A percentile compares a stretch with the other conserved stretches of the same genome.
These are phyloP conservation scores for Wickerhamomyces canadensis DNA, from an alignment of 805 yeast species.

Conservation along the genomic window DNA sequence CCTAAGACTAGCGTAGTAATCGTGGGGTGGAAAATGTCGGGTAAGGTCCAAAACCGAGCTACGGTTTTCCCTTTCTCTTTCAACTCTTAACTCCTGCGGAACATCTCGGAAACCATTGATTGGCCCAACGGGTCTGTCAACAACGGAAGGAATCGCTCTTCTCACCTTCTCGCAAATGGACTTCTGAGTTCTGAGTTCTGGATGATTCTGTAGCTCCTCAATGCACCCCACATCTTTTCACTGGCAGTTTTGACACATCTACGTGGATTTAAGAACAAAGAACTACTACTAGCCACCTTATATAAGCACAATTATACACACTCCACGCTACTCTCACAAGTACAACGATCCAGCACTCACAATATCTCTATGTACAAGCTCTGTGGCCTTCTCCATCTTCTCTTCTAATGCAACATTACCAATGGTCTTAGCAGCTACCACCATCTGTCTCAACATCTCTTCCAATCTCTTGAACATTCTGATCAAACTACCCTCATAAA, in stretches of 20 bases:
- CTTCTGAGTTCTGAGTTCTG: too few species aligned
- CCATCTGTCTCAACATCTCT: slow-evolving; percentile 86
- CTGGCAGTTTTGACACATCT: background rate
- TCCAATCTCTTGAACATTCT: slow-evolving; percentile 93
- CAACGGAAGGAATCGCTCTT: too few species aligned
- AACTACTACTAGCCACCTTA: too few species aligned
- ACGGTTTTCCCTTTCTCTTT: too few species aligned
- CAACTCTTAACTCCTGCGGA: too few species aligned
- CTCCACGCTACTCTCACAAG: slow-evolving; percentile 25
- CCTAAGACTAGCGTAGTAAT: background rate
- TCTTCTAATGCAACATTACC: slow-evolving; percentile 83
- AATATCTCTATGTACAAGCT: slow-evolving; percentile 88
- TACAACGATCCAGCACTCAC: slow-evolving; percentile 96
- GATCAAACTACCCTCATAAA: slow-evolving; percentile 93
- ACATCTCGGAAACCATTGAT: too few species aligned
- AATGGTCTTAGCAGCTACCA: slow-evolving; percentile 87
- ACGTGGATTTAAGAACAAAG: background rate
- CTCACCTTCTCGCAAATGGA: too few species aligned
- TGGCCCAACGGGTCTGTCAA: too few species aligned
- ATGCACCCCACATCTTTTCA: slow-evolving; percentile 1
- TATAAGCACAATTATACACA: too few species aligned
- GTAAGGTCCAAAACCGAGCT: background rate
- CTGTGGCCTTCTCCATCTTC: slow-evolving; percentile 83
- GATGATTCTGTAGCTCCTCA: too few species aligned
- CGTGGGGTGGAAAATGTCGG: slow-evolving; percentile 2